Base-by-base conservation (phyloP, 805 yeast species). In the Schizosaccharomyces octosporus region DNA sequence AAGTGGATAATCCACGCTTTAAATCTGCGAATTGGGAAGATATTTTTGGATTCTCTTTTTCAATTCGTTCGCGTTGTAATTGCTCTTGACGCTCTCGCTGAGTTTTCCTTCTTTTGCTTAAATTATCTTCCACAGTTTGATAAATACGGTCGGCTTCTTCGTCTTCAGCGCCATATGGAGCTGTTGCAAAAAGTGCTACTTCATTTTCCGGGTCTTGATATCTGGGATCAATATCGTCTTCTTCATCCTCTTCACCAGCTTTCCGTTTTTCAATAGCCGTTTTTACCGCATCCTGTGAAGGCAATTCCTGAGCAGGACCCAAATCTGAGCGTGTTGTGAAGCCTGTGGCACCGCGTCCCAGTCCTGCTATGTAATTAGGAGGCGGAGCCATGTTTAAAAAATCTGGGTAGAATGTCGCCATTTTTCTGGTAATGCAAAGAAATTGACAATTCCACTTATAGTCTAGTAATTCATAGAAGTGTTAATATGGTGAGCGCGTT, bases 311-410 rank as follows among this genome's bases (percentile, higher is more conserved):
- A 1, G 77, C 76, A 19, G 76, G 73, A 0, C 87, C 87, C 17
- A 84, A 70, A 64, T 84, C 94, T 0, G 93, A 87, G 63, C 87
- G 78, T 0, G 95, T 87, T 0, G 89, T 81, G 71, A 93, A 89
- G 4, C 97, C 97, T 1, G 86, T 79, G 1, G 97, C 97, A 32
- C 98, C 98, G 68, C 98, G 76, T 0, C 97, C 97, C 6, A 88
- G 72, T 31, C 98, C 98, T 51, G 57, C 57, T 11, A 51, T 29
- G 27, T 51, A 51, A 29, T 51, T 51, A 51, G 57, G 57, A 51
- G 57, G 57, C n/a, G 57, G 57, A 11, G 21, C 19, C 36, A 24
- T 29, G 36, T 51, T 51, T 29, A 51, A 29, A 51, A 51, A 51
- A 51, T 51, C 36, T 51, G 57, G 57, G 36, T 51, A 6, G 36